These are phyloP conservation scores for Rhodotorula sp. DNA, from an alignment of 1,284 basidiomycete species.

Conservation along the genomic window DNA sequence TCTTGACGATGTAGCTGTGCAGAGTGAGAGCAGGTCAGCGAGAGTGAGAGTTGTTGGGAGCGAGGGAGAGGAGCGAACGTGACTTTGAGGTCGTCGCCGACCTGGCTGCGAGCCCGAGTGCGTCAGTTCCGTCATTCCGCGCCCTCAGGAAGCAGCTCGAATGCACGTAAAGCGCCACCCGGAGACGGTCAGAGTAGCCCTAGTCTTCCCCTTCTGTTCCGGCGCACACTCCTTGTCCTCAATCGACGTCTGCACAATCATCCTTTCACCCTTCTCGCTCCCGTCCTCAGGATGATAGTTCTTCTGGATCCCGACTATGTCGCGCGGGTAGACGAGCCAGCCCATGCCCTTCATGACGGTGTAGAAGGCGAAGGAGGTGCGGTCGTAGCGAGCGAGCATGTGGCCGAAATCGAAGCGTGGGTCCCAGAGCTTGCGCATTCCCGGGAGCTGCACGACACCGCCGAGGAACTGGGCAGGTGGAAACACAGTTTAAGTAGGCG, in stretches of 20 bases:
- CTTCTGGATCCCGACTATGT: constrained; percentile 30
- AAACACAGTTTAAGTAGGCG: too few species aligned
- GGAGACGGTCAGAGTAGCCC: constrained; percentile 28
- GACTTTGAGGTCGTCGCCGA: constrained; percentile 20
- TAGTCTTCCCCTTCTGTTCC: constrained; percentile 30
- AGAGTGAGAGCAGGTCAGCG: background rate
- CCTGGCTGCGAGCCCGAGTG: constrained; percentile 5
- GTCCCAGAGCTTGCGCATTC: constrained; percentile 35
- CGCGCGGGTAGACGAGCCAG: constrained; percentile 32
- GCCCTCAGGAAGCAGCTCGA: too few species aligned
- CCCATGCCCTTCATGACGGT: constrained; percentile 29
- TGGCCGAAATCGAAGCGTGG: constrained; percentile 23
- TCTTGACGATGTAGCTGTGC: constrained; percentile 32
- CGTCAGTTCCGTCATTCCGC: background rate
- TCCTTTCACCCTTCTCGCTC: constrained; percentile 9
- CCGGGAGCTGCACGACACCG: constrained; percentile 26
- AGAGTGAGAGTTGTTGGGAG: too few species aligned
- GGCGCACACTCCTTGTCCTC: constrained; percentile 18
- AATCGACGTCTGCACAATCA: constrained; percentile 30
- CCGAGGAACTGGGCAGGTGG: constrained; percentile 18
- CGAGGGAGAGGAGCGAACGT: background rate
- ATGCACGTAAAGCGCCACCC: constrained; percentile 31
- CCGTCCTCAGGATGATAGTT: constrained; percentile 16
- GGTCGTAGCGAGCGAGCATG: constrained; percentile 22
- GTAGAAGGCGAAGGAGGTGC: constrained; percentile 22